Percentiles rank a stretch among this genome's conserved stretches.
phyloP scores from a whole-genome alignment of 2,329 filamentous ascomycete species.

The Curvularia hawaiiensis region DNA sequence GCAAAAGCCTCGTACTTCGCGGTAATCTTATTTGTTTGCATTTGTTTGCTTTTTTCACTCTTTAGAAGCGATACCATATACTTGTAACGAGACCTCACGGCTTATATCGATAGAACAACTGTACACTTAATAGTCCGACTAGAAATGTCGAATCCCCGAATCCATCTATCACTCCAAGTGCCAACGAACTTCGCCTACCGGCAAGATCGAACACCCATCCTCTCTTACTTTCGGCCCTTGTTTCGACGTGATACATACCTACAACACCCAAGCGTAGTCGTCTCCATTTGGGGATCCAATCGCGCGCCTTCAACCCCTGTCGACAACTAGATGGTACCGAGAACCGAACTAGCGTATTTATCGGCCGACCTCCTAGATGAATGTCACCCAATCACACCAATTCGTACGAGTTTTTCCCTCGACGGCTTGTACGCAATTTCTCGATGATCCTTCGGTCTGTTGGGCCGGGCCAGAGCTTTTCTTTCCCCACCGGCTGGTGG shows the following conservation, averaged over 20 bases:
- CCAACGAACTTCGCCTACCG: background rate
- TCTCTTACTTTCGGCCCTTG: background rate
- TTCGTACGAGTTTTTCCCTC: background rate
- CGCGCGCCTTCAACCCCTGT: background rate
- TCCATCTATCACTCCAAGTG: background rate
- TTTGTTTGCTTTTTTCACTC: background rate
- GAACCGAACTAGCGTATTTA: background rate
- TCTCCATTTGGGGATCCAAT: background rate
- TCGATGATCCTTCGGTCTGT: background rate
- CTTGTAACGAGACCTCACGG: conserved; percentile 9
- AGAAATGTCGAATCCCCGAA: background rate
- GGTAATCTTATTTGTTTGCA: background rate
- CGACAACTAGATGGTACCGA: background rate
- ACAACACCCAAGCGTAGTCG: background rate
- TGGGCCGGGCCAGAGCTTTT: background rate
- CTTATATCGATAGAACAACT: conserved; percentile 7
- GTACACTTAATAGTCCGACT: background rate
- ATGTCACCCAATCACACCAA: background rate
- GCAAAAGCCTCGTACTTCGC: background rate
- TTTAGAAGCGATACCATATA: background rate
- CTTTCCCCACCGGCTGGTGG: background rate
- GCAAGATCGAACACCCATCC: background rate
- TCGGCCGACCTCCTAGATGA: background rate
- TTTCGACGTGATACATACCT: background rate
- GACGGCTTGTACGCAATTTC: background rate